Evolutionary conservation across 176 grass and related monocot species (phyloP).

Genomic region (Oryza nivara): DNA sequence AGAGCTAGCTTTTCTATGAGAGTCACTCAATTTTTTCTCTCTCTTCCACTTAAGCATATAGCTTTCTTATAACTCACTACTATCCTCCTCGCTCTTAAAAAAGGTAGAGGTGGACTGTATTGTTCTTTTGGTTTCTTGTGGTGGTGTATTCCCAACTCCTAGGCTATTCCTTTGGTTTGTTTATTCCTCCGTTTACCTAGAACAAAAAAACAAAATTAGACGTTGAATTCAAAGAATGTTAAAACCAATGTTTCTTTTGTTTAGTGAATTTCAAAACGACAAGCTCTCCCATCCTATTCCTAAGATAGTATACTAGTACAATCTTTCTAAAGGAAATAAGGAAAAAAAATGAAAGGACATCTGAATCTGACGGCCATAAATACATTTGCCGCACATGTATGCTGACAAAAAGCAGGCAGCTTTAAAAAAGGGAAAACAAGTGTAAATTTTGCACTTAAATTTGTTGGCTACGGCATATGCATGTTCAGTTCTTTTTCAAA

Average conservation of each 20-base stretch:
- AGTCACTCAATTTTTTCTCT: no score
- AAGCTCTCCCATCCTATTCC: neutral
- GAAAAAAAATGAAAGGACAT: neutral
- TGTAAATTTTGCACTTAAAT: conserved; percentile 24
- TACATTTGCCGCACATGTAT: conserved; percentile 39
- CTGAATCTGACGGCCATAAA: conserved; percentile 26
- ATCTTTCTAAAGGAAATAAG: neutral
- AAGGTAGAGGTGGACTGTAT: neutral
- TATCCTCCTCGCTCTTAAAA: no score
- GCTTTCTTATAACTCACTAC: no score
- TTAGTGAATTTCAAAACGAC: conserved; percentile 30
- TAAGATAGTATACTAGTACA: conserved; percentile 21
- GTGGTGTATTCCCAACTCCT: neutral
- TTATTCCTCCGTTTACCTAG: conserved; percentile 29
- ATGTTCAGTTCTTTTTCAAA: neutral
- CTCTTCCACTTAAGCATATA: no score
- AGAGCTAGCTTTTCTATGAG: no score
- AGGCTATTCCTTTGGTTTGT: conserved; percentile 12
- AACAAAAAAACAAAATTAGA: conserved; percentile 24
- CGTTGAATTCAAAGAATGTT: conserved; percentile 8
- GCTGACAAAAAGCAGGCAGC: conserved; percentile 36
- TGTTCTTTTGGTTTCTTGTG: conserved; percentile 18
- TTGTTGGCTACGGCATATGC: neutral
- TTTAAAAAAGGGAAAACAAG: conserved; percentile 30
- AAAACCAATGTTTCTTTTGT: conserved; percentile 2